Percentiles rank a stretch among this genome's conserved stretches.
These are phyloP conservation scores for Beauveria sp. DNA, from an alignment of 2,329 filamentous ascomycete species.

Conservation along the genomic window DNA sequence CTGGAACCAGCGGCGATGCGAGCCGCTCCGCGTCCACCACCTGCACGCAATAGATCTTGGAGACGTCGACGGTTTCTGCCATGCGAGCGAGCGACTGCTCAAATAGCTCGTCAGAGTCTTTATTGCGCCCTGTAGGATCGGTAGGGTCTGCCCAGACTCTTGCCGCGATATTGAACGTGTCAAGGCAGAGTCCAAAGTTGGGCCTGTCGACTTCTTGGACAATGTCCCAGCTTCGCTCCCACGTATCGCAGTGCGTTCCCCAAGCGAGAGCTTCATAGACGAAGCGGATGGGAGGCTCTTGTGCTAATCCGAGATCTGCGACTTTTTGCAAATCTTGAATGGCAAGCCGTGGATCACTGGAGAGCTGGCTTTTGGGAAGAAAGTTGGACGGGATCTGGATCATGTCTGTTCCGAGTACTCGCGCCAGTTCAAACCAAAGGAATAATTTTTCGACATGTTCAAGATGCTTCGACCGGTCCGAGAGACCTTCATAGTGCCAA, in stretches of 20 bases:
- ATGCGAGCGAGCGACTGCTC: too few relatives aligned
- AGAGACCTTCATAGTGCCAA: too few relatives aligned
- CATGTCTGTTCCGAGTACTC: not conserved
- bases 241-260: constrained; percentile 62
- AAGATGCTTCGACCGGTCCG: too few relatives aligned
- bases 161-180: constrained; percentile 72
- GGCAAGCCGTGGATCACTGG: constrained; percentile 32
- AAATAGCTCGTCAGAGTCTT: too few relatives aligned
- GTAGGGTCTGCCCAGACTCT: constrained; percentile 64
- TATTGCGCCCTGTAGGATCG: not conserved
- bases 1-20: too few relatives aligned
- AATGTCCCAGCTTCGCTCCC: constrained; percentile 66
- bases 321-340: constrained; percentile 54
- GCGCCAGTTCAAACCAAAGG: too few relatives aligned
- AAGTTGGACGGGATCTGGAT: not conserved
- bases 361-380: not conserved
- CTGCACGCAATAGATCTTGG: too few relatives aligned
- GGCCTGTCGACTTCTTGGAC: constrained; percentile 55
- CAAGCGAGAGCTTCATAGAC: constrained; percentile 69
- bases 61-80: too few relatives aligned
- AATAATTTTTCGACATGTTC: not conserved
- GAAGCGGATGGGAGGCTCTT: constrained; percentile 50
- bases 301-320: constrained; percentile 58
- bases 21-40: too few relatives aligned
- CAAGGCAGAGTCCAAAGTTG: constrained; percentile 71